Conservation (phyloP, 768 basidiomycete genomes). For the Mycena vitilis region DNA sequence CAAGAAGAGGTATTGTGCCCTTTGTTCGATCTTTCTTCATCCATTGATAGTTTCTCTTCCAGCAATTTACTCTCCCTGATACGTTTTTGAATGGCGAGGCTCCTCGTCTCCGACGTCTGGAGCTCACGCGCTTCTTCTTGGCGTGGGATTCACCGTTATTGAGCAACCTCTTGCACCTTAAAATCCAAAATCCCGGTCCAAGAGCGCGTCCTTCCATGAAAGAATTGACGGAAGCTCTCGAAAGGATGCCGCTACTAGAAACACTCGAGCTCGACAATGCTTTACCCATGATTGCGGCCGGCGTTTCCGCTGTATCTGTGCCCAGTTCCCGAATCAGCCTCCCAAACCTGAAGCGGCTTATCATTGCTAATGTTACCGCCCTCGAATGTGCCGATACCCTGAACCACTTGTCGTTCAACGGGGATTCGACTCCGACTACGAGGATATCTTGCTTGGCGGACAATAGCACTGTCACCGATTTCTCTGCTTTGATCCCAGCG, state of each 20-base stretch:
- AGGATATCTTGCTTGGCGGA: constrained; percentile 15
- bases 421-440: constrained; percentile 5
- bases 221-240: constrained; percentile 48
- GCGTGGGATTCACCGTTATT: constrained; percentile 51
- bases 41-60: constrained; percentile 28
- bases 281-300: constrained; percentile 43
- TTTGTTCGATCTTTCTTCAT: constrained; percentile 11
- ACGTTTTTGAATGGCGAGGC: constrained; percentile 46
- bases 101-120: constrained; percentile 49
- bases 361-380: constrained; percentile 35
- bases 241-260: constrained; percentile 47
- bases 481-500: constrained; percentile 10
- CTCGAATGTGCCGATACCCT: constrained; percentile 43
- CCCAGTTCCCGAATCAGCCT: constrained; percentile 37
- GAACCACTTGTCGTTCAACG: constrained; percentile 31
- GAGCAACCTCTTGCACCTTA: constrained; percentile 50
- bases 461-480: constrained; percentile 5
- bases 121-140: constrained; percentile 49
- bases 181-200: constrained; percentile 44
- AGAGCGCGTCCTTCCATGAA: constrained; percentile 44
- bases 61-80: constrained; percentile 40
- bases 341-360: constrained; percentile 38
- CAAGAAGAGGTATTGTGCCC: constrained; percentile 20
- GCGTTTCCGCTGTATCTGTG: constrained; percentile 12
- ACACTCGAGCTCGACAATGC: constrained; percentile 50